Evolutionary conservation across 257 asterid species (phyloP).

Genomic region (Solanum peruvianum): DNA sequence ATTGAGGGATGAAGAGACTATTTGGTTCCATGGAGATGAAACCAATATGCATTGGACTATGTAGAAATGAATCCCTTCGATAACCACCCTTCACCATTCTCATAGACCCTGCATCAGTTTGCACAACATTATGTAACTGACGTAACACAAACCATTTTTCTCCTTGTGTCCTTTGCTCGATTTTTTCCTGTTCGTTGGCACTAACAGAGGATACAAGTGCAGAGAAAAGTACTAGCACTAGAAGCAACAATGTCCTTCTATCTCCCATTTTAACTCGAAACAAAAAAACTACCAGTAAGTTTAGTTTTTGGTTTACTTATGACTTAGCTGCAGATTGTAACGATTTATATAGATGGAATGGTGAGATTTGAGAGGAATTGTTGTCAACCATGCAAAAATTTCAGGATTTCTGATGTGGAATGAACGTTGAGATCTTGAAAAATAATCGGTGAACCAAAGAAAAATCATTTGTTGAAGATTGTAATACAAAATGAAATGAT

Average conservation of each 20-base stretch:
- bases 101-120: constrained; percentile 64
- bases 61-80: background rate
- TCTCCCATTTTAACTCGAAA: background rate
- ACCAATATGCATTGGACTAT: constrained; percentile 46
- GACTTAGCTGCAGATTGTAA: background rate
- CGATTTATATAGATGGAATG: constrained; percentile 3
- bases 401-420: background rate
- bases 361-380: constrained; percentile 5
- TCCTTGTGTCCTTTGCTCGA: constrained; percentile 10
- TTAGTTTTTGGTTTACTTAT: background rate
- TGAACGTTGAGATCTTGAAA: background rate
- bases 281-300: background rate
- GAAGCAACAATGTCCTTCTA: background rate
- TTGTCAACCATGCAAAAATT: constrained; percentile 45
- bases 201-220: constrained; percentile 6
- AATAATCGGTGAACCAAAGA: background rate
- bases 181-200: background rate
- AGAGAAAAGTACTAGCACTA: constrained; percentile 15
- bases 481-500: constrained; percentile 6
- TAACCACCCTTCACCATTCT: constrained; percentile 35
- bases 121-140: constrained; percentile 35
- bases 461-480: background rate
- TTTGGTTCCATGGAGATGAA: constrained; percentile 86
- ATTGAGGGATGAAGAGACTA: constrained; percentile 75
- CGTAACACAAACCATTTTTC: constrained; percentile 38